These are phyloP conservation scores for Tetracladium setigerum DNA, from an alignment of 495 filamentous ascomycete species.

Conservation along the genomic window DNA sequence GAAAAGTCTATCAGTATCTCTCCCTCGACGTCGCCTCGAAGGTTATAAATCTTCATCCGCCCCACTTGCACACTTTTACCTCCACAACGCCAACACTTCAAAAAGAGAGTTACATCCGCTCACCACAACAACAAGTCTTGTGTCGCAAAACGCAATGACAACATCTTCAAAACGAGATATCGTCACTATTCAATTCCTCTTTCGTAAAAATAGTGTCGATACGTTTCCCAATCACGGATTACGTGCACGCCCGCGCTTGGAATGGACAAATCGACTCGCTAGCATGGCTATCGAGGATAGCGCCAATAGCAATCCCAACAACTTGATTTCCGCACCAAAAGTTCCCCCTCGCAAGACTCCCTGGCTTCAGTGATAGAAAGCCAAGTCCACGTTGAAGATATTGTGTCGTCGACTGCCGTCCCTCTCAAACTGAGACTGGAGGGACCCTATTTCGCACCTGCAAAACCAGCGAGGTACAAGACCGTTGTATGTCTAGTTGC, in stretches of 20 bases:
- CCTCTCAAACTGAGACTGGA: conserved; percentile 23
- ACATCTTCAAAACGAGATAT: conserved; percentile 4
- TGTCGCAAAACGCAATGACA: conserved; percentile 17
- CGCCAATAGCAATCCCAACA: no score
- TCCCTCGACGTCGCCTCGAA: conserved; percentile 22
- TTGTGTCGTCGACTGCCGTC: no score
- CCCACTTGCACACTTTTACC: conserved; percentile 29
- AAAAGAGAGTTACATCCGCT: conserved; percentile 28
- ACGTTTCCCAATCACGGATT: no score
- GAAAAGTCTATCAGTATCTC: conserved; percentile 19
- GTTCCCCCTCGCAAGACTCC: no score
- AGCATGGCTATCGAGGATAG: no score
- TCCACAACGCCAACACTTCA: conserved; percentile 26
- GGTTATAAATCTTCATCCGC: conserved; percentile 25
- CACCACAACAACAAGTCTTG: conserved; percentile 29
- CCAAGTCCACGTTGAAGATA: no score
- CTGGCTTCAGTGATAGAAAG: no score
- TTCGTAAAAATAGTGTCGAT: conserved; percentile 18
- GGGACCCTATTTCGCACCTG: conserved; percentile 29
- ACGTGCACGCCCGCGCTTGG: no score
- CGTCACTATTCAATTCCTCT: conserved; percentile 26
- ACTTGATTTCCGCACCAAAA: no score
- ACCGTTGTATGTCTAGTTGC: conserved; percentile 27
- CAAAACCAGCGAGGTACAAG: conserved; percentile 22
- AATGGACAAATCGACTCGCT: no score